A percentile compares a stretch with the other conserved stretches of the same genome.
Conservation (phyloP, 352 stramenopile species). For the Phytophthora cactorum region DNA sequence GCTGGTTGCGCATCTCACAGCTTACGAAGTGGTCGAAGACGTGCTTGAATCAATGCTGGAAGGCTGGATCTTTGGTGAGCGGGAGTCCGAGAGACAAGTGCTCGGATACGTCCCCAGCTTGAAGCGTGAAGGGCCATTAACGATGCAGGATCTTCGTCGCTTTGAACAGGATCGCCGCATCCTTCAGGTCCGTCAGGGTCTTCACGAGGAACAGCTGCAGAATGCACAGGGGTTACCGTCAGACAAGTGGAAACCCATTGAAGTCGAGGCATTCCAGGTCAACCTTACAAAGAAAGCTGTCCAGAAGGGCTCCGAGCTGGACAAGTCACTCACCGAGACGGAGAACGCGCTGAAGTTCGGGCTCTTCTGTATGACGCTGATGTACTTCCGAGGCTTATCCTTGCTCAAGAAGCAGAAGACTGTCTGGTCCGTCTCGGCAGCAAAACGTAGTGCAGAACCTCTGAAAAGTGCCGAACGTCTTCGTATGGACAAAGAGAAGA, state of each 20-base stretch:
- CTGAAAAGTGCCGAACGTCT: constrained; percentile 48
- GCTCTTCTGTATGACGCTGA: constrained; percentile 96
- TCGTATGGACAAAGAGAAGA: constrained; percentile 60
- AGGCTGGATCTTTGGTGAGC: constrained; percentile 96
- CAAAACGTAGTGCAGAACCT: constrained; percentile 28
- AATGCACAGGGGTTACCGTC: constrained; percentile 56
- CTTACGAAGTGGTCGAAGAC: constrained; percentile 93
- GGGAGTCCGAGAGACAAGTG: constrained; percentile 74
- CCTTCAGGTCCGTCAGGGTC: constrained; percentile 39
- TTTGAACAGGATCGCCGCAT: constrained; percentile 62
- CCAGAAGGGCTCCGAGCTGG: constrained; percentile 65
- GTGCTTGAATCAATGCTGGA: constrained; percentile 96
- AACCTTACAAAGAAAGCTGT: constrained; percentile 67
- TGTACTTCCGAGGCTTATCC: constrained; percentile 95
- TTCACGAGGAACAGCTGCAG: constrained; percentile 42
- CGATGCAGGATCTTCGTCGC: constrained; percentile 69
- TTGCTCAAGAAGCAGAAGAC: constrained; percentile 88
- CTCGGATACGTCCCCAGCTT: constrained; percentile 87
- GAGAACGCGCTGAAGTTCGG: constrained; percentile 96
- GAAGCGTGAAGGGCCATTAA: constrained; percentile 79
- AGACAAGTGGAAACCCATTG: constrained; percentile 82
- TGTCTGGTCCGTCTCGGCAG: constrained; percentile 65
- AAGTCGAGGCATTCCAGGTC: constrained; percentile 63
- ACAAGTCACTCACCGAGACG: constrained; percentile 80
- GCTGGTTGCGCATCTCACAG: constrained; percentile 85